Conservation (phyloP, 331 rosid genomes). For the Acacia pycnantha region DNA sequence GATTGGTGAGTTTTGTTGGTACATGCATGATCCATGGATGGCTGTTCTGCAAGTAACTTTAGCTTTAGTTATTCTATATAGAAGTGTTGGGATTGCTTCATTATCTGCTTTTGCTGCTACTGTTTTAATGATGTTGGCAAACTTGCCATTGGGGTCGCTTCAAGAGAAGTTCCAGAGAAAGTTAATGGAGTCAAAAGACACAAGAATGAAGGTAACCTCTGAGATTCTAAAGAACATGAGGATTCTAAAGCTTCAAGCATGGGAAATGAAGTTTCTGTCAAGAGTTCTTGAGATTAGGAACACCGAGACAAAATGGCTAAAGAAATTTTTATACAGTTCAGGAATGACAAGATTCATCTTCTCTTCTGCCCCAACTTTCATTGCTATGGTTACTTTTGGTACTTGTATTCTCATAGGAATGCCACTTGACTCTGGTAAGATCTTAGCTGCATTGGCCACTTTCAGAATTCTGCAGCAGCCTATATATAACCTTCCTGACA, state of each 20-base stretch:
- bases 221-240: conserved; percentile 84
- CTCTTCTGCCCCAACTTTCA: conserved; percentile 66
- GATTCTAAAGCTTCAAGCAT: conserved; percentile 84
- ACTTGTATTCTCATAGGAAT: conserved; percentile 65
- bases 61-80: conserved; percentile 68
- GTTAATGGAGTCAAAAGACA: conserved; percentile 79
- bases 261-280: conserved; percentile 89
- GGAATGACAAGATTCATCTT: conserved; percentile 58
- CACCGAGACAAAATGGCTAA: conserved; percentile 63
- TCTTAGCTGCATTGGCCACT: conserved; percentile 78
- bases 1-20: conserved; percentile 69
- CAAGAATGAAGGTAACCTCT: conserved; percentile 71
- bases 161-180: conserved; percentile 69
- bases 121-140: conserved; percentile 63
- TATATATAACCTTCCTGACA: conserved; percentile 68
- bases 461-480: conserved; percentile 80
- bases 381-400: conserved; percentile 70
- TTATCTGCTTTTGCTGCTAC: conserved; percentile 68
- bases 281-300: conserved; percentile 57
- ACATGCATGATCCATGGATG: conserved; percentile 76
- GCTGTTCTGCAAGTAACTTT: conserved; percentile 58
- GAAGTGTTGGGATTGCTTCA: conserved; percentile 74
- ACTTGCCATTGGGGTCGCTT: conserved; percentile 67
- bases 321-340: conserved; percentile 46
- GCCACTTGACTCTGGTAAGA: conserved; percentile 81